A percentile compares a stretch with the other conserved stretches of the same genome.
phyloP scores from a whole-genome alignment of 1,139 yeast species.

The Geotrichum bryndzae region DNA sequence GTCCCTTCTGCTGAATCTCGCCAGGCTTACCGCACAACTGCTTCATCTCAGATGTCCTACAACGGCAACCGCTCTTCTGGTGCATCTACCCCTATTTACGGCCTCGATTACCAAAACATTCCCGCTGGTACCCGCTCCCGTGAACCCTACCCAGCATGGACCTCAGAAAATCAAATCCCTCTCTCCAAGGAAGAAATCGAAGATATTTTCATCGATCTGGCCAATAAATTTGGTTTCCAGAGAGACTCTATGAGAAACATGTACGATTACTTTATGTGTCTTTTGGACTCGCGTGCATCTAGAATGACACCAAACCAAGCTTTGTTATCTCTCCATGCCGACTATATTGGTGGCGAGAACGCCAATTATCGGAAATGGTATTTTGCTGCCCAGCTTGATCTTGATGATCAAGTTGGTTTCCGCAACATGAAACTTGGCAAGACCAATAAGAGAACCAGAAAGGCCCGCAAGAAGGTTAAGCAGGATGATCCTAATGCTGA shows the following conservation, averaged over 20 bases:
- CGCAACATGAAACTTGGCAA: slow-evolving; percentile 76
- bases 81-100: slow-evolving; percentile 93
- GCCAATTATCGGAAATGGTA: slow-evolving; percentile 95
- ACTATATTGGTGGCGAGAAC: slow-evolving; percentile 91
- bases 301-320: slow-evolving; percentile 98
- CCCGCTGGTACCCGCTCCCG: slow-evolving; percentile 39
- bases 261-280: slow-evolving; percentile 91
- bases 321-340: slow-evolving; percentile 85
- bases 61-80: slow-evolving; percentile 84
- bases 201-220: slow-evolving; percentile 81
- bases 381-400: slow-evolving; percentile 84
- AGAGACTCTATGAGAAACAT: slow-evolving; percentile 95
- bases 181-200: slow-evolving; percentile 82
- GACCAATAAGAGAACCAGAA: slow-evolving; percentile 48
- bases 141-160: slow-evolving; percentile 97
- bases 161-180: slow-evolving; percentile 84
- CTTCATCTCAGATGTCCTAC: slow-evolving; percentile 47
- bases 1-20: slow-evolving; percentile 18
- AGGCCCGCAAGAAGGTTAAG: slow-evolving; percentile 54
- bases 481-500: slow-evolving; percentile 46
- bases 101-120: slow-evolving; percentile 66
- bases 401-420: slow-evolving; percentile 76
- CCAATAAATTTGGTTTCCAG: slow-evolving; percentile 94
- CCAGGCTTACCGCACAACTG: slow-evolving; percentile 25
- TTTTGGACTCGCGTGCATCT: slow-evolving; percentile 90